These are phyloP conservation scores for Ophiostoma triangulosporum DNA, from an alignment of 2,329 filamentous ascomycete genomes.

Conservation along the genomic window DNA sequence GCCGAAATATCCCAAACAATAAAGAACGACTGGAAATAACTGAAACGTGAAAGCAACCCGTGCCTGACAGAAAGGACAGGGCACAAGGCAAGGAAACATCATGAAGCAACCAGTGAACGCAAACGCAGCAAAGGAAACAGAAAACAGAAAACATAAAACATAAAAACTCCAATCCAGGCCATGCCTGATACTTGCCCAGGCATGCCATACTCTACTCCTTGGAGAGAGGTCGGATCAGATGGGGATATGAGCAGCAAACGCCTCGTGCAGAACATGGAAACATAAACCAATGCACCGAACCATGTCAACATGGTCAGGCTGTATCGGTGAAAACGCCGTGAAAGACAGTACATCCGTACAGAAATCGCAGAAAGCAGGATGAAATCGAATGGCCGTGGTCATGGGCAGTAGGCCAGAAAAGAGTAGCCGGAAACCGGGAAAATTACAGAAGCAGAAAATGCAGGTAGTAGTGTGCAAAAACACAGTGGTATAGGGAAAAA, in stretches of 20 bases:
- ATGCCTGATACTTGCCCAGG: slow-evolving; percentile 4
- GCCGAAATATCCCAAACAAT: neutral
- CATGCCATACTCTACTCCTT: neutral
- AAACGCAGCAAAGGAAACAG: too few species aligned
- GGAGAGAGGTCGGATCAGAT: neutral
- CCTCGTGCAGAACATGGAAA: neutral
- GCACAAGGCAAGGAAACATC: neutral
- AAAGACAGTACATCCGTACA: neutral
- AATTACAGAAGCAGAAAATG: neutral
- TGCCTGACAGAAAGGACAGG: neutral
- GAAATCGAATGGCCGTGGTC: neutral
- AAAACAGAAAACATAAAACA: slow-evolving; percentile 1
- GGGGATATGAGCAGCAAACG: slow-evolving; percentile 6
- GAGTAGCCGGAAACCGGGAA: neutral
- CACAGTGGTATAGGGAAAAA: slow-evolving; percentile 3
- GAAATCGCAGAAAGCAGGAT: neutral
- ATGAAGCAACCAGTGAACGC: neutral
- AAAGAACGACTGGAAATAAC: too few species aligned
- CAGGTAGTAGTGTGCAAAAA: slow-evolving; percentile 1
- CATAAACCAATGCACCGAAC: neutral
- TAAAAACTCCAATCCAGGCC: neutral
- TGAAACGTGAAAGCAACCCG: neutral
- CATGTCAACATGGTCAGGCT: neutral
- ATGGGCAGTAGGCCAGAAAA: too few species aligned
- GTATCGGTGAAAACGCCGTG: slow-evolving; percentile 7